phyloP scores from a whole-genome alignment of 2,329 filamentous ascomycete species.

The Colletotrichum phormii region DNA sequence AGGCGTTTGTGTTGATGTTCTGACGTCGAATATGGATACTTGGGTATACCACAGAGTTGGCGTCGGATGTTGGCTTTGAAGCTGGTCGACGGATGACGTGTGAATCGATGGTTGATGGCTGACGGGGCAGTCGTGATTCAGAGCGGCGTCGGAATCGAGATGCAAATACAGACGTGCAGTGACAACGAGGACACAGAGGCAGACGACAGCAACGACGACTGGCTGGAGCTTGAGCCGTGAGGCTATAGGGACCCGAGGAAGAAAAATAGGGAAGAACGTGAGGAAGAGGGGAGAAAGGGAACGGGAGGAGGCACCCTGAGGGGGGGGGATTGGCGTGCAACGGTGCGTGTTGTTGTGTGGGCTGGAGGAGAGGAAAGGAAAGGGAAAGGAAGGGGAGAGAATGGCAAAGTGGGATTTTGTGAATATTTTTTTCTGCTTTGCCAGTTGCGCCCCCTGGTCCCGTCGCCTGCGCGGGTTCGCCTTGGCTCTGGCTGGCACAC shows the following conservation, averaged over 20 bases:
- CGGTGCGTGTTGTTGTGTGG: conserved; percentile 50
- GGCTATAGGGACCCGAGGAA: conserved; percentile 43
- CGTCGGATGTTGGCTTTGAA: conserved; percentile 9
- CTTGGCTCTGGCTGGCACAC: conserved; percentile 26
- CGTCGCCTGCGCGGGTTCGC: conserved; percentile 30
- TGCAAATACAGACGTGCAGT: conserved; percentile 16
- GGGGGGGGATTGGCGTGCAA: conserved; percentile 55
- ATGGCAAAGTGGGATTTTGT: conserved; percentile 35
- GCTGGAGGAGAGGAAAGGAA: conserved; percentile 35
- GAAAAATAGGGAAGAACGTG: conserved; percentile 46
- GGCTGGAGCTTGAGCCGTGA: conserved; percentile 41
- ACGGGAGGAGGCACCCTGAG: conserved; percentile 52
- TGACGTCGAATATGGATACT: conserved; percentile 12
- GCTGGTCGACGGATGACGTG: conserved; percentile 27
- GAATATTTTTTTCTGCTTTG: conserved; percentile 36
- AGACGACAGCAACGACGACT: conserved; percentile 28
- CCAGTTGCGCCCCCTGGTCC: conserved; percentile 6
- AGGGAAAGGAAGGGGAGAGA: conserved; percentile 34
- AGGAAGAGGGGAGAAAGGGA: conserved; percentile 45
- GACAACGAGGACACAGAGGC: conserved; percentile 7
- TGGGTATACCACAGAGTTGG: not conserved
- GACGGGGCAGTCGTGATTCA: conserved; percentile 29
- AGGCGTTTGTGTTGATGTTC: conserved; percentile 8
- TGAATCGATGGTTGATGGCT: conserved; percentile 26
- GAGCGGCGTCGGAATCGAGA: conserved; percentile 21